Percentiles rank a stretch among this genome's conserved stretches.
These are phyloP conservation scores for Calonectria naviculata DNA, from an alignment of 2,329 filamentous ascomycete genomes.

Conservation along the genomic window DNA sequence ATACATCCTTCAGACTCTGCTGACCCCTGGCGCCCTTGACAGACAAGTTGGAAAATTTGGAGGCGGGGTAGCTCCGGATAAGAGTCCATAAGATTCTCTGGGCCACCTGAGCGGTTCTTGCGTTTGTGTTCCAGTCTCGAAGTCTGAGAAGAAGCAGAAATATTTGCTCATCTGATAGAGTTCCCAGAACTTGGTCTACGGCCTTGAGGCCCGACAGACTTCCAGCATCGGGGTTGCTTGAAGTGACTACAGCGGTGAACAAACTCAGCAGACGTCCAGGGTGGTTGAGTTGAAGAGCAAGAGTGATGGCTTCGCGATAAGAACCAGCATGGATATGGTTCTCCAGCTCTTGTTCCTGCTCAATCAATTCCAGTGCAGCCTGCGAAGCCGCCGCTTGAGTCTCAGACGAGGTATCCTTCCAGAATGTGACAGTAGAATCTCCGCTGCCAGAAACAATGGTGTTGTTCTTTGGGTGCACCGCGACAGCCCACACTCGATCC, in stretches of 20 bases:
- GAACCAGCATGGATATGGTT: slow-evolving; percentile 91
- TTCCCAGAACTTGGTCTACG: slow-evolving; percentile 87
- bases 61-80: slow-evolving; percentile 83
- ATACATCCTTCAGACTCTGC: slow-evolving; percentile 81
- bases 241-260: slow-evolving; percentile 83
- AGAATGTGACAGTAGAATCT: slow-evolving; percentile 94
- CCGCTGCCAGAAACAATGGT: slow-evolving; percentile 90
- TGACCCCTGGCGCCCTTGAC: slow-evolving; percentile 67
- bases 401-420: slow-evolving; percentile 88
- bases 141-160: slow-evolving; percentile 84
- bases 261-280: slow-evolving; percentile 86
- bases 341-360: slow-evolving; percentile 93
- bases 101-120: slow-evolving; percentile 83
- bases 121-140: slow-evolving; percentile 98
- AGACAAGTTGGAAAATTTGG: slow-evolving; percentile 78
- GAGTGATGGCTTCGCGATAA: slow-evolving; percentile 91
- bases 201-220: slow-evolving; percentile 73
- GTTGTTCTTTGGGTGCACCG: slow-evolving; percentile 75
- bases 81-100: slow-evolving; percentile 86
- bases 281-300: slow-evolving; percentile 94
- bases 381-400: slow-evolving; percentile 81
- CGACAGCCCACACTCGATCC: slow-evolving; percentile 92
- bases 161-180: slow-evolving; percentile 85
- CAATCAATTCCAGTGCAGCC: slow-evolving; percentile 82
- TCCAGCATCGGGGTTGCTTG: slow-evolving; percentile 67